Evolutionary conservation across 352 stramenopile genomes (phyloP), one percentile per base, ranked within the genome.

Genomic region (Phytophthora agathidicida): DNA sequence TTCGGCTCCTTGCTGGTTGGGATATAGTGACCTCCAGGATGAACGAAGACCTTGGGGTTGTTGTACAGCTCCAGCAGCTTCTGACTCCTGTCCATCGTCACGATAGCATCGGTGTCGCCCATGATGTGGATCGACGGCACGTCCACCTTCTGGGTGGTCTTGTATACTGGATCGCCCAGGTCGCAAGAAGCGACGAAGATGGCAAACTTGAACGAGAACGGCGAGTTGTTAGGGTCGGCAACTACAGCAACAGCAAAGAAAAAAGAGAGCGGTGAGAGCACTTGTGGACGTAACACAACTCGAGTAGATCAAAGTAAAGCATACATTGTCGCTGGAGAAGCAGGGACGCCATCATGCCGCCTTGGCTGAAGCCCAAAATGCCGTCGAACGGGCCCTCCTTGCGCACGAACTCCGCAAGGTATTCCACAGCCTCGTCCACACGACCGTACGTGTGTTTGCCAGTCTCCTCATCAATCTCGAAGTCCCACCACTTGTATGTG

Each of bases 301-400:
- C 13, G 22, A 3, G n/a, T 11, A 5, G 4, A 39, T 8, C 9
- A 7, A 44, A 49, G 1, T 22, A 22, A 31, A 49, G 50, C 66
- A 17, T 72, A 75, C 61, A 73, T 35, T 93, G 82, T 17, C 71
- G 68, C 27, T 91, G 78, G 7, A 94, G 58, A 19, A 93, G 63
- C 20, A 86, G 52, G 8, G 68, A 77, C 0, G 81, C 77, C 55
- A 89, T 82, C 50, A 83, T 90, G 27, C 83, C 83, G 20, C 85
- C 85, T 44, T 93, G 83, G 42, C 83, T 93, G 54, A 93, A 94
- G 28, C 85, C 85, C 39, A 93, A 88, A 22, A 94, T 70, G 32
- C 85, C 83, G 28, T 94, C 75, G 47, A 94, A 94, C 5, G 83
- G 85, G 9, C 85, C 85, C 42, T 94, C 78, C 35, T 89, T 84